Conservation (phyloP, 2,329 filamentous ascomycete species). For the Pleoardoris graminearum region DNA sequence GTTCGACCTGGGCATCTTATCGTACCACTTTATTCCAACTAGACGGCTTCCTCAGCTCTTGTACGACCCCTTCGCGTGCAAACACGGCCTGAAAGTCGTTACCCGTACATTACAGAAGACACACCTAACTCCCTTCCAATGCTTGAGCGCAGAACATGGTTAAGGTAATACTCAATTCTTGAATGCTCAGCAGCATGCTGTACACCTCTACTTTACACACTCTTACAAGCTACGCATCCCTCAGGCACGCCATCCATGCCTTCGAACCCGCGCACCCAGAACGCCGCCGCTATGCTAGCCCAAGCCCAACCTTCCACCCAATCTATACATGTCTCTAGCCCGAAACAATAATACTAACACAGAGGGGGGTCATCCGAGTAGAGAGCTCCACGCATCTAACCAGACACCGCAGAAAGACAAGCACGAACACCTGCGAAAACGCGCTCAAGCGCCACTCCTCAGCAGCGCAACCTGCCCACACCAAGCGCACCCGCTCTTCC, state of each 20-base stretch:
- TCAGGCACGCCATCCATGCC: neutral
- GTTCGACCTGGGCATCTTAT: too few relatives aligned
- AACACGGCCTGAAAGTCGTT: too few relatives aligned
- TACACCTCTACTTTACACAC: neutral
- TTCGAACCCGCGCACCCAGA: neutral
- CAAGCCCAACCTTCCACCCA: neutral
- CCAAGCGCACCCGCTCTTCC: neutral
- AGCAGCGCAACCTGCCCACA: neutral
- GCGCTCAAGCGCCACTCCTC: neutral
- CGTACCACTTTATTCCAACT: too few relatives aligned
- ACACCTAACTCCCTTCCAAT: too few relatives aligned
- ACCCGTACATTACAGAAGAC: too few relatives aligned
- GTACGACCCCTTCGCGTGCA: too few relatives aligned
- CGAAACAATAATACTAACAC: neutral
- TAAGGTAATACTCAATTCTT: too few relatives aligned
- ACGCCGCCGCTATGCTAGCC: constrained; percentile 20
- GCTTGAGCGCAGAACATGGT: too few relatives aligned
- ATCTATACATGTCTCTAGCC: constrained; percentile 5
- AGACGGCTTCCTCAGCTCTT: too few relatives aligned
- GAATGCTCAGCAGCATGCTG: too few relatives aligned
- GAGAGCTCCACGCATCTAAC: constrained; percentile 18
- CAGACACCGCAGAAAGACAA: neutral
- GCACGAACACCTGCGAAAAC: too few relatives aligned
- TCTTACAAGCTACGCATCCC: neutral
- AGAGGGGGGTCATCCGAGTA: constrained; percentile 25